These are phyloP conservation scores for Przewalskia tangutica DNA, from an alignment of 257 asterid genomes.

Conservation along the genomic window DNA sequence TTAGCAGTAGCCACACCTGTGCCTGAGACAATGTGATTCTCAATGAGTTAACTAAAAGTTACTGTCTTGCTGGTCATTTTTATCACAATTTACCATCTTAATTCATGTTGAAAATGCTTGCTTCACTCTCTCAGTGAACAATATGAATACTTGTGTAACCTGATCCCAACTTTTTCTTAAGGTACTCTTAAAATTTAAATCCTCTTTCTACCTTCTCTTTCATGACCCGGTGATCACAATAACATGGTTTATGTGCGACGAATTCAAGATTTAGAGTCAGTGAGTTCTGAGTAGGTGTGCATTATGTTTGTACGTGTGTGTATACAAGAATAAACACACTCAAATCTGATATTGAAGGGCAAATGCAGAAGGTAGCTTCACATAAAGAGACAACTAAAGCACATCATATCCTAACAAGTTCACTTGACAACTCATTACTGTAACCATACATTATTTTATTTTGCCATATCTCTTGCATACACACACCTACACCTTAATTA, in stretches of 20 bases:
- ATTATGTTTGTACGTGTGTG: neutral
- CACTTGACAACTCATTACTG: too few relatives aligned
- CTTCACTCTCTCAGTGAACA: conserved; percentile 45
- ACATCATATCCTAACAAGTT: too few relatives aligned
- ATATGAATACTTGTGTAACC: neutral
- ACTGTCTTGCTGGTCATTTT: neutral
- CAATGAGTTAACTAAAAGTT: neutral
- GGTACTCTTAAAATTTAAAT: neutral
- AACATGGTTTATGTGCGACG: neutral
- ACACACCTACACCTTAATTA: too few relatives aligned
- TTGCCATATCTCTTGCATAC: too few relatives aligned
- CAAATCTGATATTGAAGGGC: too few relatives aligned
- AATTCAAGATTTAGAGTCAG: neutral
- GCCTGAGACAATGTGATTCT: neutral
- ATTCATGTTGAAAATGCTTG: neutral
- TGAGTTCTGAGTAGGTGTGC: neutral
- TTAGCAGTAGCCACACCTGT: conserved; percentile 17
- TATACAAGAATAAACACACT: neutral
- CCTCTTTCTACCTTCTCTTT: neutral
- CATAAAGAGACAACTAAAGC: too few relatives aligned
- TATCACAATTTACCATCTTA: neutral
- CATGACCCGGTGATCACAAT: neutral
- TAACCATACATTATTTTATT: too few relatives aligned
- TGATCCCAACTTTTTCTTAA: conserved; percentile 4
- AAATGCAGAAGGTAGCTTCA: too few relatives aligned